Conservation (phyloP, 768 basidiomycete genomes). For the Hirschioporus abietinus region DNA sequence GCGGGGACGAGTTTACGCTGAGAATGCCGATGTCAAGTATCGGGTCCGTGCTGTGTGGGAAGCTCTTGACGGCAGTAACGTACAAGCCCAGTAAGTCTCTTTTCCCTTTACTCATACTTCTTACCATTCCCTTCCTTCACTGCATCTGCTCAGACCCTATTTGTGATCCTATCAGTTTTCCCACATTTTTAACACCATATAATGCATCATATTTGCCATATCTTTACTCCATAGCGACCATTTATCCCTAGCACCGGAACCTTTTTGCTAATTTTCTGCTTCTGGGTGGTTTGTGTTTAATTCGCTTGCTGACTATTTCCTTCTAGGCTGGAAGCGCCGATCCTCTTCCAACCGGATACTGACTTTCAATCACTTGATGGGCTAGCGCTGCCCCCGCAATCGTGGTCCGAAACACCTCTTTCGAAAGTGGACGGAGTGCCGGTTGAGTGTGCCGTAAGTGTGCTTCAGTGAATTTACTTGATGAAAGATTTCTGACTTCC, state of each 20-base stretch:
- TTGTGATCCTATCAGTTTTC: background rate
- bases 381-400: conserved; percentile 33
- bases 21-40: conserved; percentile 46
- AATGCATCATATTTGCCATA: background rate
- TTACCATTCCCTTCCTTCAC: background rate
- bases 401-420: conserved; percentile 68
- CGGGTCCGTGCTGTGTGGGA: conserved; percentile 56
- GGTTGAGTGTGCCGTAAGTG: conserved; percentile 60
- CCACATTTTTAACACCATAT: background rate
- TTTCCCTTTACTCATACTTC: conserved; percentile 1
- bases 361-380: conserved; percentile 58
- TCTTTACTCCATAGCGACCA: background rate
- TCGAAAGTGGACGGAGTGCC: conserved; percentile 57
- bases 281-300: conserved; percentile 7
- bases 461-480: background rate
- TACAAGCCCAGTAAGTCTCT: conserved; percentile 42
- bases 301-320: conserved; percentile 10
- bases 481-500: background rate
- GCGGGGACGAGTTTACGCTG: conserved; percentile 23
- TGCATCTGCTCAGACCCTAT: background rate
- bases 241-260: conserved; percentile 2
- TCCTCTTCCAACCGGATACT: conserved; percentile 52
- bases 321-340: conserved; percentile 57
- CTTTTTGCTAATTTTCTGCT: background rate
- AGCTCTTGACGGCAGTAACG: conserved; percentile 37